Percentiles rank a stretch among this genome's conserved stretches.
phyloP scores from a whole-genome alignment of 2,329 filamentous ascomycete genomes.

The Trichoderma gracile region DNA sequence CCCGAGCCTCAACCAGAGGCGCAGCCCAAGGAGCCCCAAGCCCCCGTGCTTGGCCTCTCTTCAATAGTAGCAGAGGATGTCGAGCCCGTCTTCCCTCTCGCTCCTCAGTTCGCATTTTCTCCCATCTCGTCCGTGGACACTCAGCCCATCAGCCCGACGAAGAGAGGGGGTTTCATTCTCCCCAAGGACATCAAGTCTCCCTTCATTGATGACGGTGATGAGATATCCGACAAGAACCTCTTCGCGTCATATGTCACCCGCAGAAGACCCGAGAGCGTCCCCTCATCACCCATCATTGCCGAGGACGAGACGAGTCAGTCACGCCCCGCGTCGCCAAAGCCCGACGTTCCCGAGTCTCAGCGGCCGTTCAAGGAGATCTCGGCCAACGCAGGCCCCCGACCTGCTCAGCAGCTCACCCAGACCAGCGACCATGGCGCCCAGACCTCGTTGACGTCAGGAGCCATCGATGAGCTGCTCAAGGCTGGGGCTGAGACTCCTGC shows the following conservation, averaged over 20 bases:
- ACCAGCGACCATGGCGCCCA: slow-evolving; percentile 75
- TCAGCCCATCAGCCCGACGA: slow-evolving; percentile 49
- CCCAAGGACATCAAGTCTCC: slow-evolving; percentile 47
- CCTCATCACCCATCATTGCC: slow-evolving; percentile 52
- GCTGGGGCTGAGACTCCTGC: slow-evolving; percentile 38
- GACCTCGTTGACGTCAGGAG: slow-evolving; percentile 77
- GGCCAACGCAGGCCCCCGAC: slow-evolving; percentile 52
- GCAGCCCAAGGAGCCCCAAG: slow-evolving; percentile 22
- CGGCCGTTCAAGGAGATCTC: slow-evolving; percentile 63
- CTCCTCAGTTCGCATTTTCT: slow-evolving; percentile 46
- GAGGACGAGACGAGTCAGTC: slow-evolving; percentile 66
- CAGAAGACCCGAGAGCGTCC: slow-evolving; percentile 44
- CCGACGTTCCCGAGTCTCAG: slow-evolving; percentile 56
- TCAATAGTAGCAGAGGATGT: slow-evolving; percentile 40
- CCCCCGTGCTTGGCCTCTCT: slow-evolving; percentile 41
- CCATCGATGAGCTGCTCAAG: slow-evolving; percentile 74
- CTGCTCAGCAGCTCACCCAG: slow-evolving; percentile 40
- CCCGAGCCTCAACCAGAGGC: background rate
- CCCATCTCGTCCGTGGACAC: slow-evolving; percentile 49
- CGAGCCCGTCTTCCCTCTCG: slow-evolving; percentile 33
- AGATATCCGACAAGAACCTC: slow-evolving; percentile 44
- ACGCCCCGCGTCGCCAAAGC: slow-evolving; percentile 41
- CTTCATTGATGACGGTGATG: slow-evolving; percentile 38
- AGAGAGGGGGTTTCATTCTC: slow-evolving; percentile 58
- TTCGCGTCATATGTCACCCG: slow-evolving; percentile 49